A percentile compares a stretch with the other conserved stretches of the same genome.
Conservation (phyloP, 2,329 filamentous ascomycete genomes). For the Pleurostoma richardsiae region DNA sequence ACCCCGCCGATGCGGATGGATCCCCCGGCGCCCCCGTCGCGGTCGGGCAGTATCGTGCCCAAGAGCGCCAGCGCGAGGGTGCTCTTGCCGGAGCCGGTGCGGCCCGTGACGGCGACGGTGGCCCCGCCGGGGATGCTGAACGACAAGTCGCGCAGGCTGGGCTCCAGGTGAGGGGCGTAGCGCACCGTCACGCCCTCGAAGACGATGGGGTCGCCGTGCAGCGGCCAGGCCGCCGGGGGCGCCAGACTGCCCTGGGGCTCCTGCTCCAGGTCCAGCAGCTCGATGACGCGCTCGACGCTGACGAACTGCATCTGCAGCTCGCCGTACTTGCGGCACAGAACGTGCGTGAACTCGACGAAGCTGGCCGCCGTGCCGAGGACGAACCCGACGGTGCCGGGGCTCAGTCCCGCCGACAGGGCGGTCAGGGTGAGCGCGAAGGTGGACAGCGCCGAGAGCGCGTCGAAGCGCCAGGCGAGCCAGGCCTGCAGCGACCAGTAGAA, state of each 20-base stretch:
- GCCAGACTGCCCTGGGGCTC: constrained; percentile 62
- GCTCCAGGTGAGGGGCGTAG: constrained; percentile 74
- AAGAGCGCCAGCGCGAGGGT: constrained; percentile 61
- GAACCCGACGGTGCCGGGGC: constrained; percentile 77
- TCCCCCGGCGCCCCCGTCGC: constrained; percentile 28
- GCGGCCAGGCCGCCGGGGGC: constrained; percentile 75
- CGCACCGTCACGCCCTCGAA: constrained; percentile 75
- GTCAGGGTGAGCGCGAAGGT: constrained; percentile 70
- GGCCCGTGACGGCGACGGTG: constrained; percentile 66
- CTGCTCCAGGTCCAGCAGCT: constrained; percentile 73
- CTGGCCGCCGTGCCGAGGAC: constrained; percentile 68
- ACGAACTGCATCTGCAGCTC: constrained; percentile 90
- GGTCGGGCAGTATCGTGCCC: constrained; percentile 46
- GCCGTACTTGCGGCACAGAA: constrained; percentile 74
- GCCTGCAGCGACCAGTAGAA: constrained; percentile 89
- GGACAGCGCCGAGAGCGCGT: constrained; percentile 64
- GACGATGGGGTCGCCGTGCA: constrained; percentile 62
- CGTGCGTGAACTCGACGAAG: constrained; percentile 66
- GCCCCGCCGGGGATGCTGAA: constrained; percentile 66
- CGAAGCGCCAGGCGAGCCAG: constrained; percentile 80
- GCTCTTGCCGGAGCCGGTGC: constrained; percentile 84
- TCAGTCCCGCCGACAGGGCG: constrained; percentile 69
- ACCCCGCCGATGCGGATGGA: constrained; percentile 48
- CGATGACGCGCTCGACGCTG: constrained; percentile 79
- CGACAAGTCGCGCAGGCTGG: constrained; percentile 62